A percentile compares a stretch with the other conserved stretches of the same genome.
These are phyloP conservation scores for Paxillus rubicundulus DNA, from an alignment of 768 basidiomycete species.

Conservation along the genomic window DNA sequence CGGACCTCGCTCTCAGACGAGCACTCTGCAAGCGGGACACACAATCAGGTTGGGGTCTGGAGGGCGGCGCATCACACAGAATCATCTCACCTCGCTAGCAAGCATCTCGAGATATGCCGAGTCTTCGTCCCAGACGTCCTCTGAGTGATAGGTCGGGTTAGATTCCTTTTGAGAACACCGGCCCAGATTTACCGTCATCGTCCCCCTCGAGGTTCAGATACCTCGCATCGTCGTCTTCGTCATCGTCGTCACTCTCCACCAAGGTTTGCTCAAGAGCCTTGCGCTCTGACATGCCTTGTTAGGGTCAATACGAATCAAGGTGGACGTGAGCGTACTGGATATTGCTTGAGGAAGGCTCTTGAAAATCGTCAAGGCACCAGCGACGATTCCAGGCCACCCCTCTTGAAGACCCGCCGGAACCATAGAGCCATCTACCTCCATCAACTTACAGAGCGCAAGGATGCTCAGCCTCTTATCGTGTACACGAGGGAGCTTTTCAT, in stretches of 20 bases:
- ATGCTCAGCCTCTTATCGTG: conserved; percentile 89
- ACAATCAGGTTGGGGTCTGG: background rate
- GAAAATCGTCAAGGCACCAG: conserved; percentile 69
- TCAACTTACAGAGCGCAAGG: conserved; percentile 68
- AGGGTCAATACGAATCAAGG: background rate
- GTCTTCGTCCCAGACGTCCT: conserved; percentile 90
- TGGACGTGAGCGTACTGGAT: conserved; percentile 47
- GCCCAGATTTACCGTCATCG: conserved; percentile 44
- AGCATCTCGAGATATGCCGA: conserved; percentile 86
- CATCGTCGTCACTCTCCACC: conserved; percentile 43
- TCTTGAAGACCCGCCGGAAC: conserved; percentile 61
- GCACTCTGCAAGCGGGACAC: conserved; percentile 48
- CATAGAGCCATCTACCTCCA: conserved; percentile 61
- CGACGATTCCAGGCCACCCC: conserved; percentile 76
- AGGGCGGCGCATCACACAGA: background rate
- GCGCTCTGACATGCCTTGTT: conserved; percentile 40
- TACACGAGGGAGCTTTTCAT: conserved; percentile 68
- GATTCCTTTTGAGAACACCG: background rate
- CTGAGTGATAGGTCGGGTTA: conserved; percentile 33
- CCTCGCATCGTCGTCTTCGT: conserved; percentile 48
- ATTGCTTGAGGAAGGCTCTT: conserved; percentile 76
- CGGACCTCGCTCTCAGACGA: conserved; percentile 64
- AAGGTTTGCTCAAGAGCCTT: conserved; percentile 57
- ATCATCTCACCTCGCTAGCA: conserved; percentile 63
- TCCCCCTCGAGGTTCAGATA: conserved; percentile 65